phyloP scores from a whole-genome alignment of 2,329 filamentous ascomycete species.

The Leptographium wingfieldii region DNA sequence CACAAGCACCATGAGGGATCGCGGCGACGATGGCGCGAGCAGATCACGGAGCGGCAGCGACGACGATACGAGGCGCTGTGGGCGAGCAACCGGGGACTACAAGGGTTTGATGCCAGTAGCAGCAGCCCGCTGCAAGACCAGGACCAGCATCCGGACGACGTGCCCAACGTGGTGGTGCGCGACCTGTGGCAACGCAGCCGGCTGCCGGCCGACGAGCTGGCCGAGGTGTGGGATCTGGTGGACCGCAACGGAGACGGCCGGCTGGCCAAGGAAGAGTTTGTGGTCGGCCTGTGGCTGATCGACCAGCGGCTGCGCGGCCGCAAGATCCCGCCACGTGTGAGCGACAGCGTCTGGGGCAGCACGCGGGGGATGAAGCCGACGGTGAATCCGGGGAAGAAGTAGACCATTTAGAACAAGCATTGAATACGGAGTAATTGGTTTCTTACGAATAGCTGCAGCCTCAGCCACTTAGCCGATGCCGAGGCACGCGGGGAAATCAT shows the following conservation, averaged over 20 bases:
- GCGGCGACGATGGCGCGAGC: constrained; percentile 63
- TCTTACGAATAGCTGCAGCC: no score
- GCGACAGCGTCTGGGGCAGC: constrained; percentile 65
- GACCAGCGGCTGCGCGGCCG: constrained; percentile 69
- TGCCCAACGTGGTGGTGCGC: constrained; percentile 55
- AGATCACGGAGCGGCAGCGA: constrained; percentile 58
- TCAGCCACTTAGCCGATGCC: background rate
- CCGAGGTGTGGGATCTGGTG: constrained; percentile 67
- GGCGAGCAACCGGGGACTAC: constrained; percentile 63
- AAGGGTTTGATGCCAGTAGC: constrained; percentile 1
- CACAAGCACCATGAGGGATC: constrained; percentile 68
- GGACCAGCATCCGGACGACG: constrained; percentile 34
- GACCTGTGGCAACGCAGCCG: constrained; percentile 67
- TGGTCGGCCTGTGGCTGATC: constrained; percentile 72
- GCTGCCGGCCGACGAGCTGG: constrained; percentile 53
- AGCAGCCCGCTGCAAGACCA: constrained; percentile 13
- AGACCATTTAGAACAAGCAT: background rate
- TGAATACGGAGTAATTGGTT: no score
- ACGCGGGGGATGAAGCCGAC: constrained; percentile 32
- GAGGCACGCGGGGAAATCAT: background rate
- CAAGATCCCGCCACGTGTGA: constrained; percentile 60
- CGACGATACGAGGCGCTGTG: constrained; percentile 75
- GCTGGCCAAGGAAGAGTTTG: constrained; percentile 58
- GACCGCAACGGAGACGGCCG: constrained; percentile 42
- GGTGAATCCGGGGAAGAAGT: background rate